A percentile compares a stretch with the other conserved stretches of the same genome.
phyloP scores from a whole-genome alignment of 78 protist genomes.

The Emiliania huxleyi region DNA sequence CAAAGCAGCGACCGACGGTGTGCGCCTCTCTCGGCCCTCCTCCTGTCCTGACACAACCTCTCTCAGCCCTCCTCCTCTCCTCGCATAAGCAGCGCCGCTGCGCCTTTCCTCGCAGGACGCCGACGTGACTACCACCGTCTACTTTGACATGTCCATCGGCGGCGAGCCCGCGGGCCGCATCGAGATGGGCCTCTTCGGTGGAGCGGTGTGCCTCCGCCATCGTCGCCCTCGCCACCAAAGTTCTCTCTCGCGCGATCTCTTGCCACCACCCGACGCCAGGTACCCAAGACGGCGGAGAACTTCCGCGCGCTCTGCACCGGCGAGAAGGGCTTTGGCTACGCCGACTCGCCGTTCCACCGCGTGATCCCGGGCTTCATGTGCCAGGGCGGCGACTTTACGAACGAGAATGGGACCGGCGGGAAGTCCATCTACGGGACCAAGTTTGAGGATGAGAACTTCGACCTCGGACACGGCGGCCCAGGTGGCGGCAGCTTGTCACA shows the following conservation, averaged over 20 bases:
- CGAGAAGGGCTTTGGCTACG: constrained; percentile 64
- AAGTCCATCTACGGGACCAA: constrained; percentile 57
- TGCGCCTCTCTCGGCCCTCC: too few relatives aligned
- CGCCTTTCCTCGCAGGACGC: too few relatives aligned
- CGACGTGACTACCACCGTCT: neutral
- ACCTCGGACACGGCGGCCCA: neutral
- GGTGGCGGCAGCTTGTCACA: too few relatives aligned
- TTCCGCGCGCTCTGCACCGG: constrained; percentile 61
- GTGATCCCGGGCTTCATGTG: constrained; percentile 41
- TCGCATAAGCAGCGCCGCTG: too few relatives aligned
- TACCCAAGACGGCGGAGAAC: constrained; percentile 62
- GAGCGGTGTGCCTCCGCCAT: neutral
- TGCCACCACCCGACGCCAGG: neutral
- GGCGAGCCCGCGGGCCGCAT: neutral
- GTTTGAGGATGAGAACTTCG: constrained; percentile 58
- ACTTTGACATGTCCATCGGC: neutral
- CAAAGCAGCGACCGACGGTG: too few relatives aligned
- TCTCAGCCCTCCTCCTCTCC: too few relatives aligned
- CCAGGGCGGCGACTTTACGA: constrained; percentile 65
- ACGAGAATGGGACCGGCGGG: constrained; percentile 61
- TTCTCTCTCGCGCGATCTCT: neutral
- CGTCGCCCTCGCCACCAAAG: neutral
- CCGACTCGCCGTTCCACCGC: constrained; percentile 65
- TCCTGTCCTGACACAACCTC: too few relatives aligned
- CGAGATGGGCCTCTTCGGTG: neutral